Base-by-base conservation (phyloP, 2,329 filamentous ascomycete species). In the Ophiognomonia clavigignenti-juglandacearum region DNA sequence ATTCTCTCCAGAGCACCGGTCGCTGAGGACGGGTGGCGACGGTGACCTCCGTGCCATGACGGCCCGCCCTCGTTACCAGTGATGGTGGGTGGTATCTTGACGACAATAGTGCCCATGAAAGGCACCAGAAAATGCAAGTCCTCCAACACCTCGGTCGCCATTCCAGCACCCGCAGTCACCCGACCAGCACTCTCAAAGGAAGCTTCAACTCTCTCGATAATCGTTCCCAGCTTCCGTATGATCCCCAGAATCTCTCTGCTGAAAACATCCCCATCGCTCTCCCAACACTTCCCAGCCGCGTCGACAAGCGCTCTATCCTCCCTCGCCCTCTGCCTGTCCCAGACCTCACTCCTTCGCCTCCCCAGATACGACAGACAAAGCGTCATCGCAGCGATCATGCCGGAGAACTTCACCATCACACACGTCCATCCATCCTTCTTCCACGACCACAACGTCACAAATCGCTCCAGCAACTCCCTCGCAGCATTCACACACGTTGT, bases 351-450 rank as follows among this genome's bases (percentile, higher is more conserved):
- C 2, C 44, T 53, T 4, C 44, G 54, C 23, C 59, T 65, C 11
- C 70, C 67, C 1, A 79, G 64, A 51, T 80, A 73, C 0, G 72
- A 71, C 0, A 79, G 61, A 22, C 77, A 65, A 3, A 80, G 61
- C 0, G 74, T 72, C 63, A 74, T 72, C 29, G 69, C 67, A 0
- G 74, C 74, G 1, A 78, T 71, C 4, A 79, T 64, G 0, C 72
- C 70, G 2, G 73, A 66, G 52, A 77, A 80, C 57, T 80, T 75
- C 16, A 72, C 64, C 39, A 74, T 72, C 1, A 74, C 71, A 32
- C 71, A 74, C 16, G 67, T 67, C 39, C 64, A 65, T 3, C 65
- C 57, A 2, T 60, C 58, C n/a, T 60, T 58, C 37, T 66, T 65
- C 4, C 63, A 62, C 19, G 58, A 52, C 27, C 74, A 70, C 53